Conservation (phyloP, 1,284 basidiomycete species). For the Cutaneotrichosporon cyanovorans region DNA sequence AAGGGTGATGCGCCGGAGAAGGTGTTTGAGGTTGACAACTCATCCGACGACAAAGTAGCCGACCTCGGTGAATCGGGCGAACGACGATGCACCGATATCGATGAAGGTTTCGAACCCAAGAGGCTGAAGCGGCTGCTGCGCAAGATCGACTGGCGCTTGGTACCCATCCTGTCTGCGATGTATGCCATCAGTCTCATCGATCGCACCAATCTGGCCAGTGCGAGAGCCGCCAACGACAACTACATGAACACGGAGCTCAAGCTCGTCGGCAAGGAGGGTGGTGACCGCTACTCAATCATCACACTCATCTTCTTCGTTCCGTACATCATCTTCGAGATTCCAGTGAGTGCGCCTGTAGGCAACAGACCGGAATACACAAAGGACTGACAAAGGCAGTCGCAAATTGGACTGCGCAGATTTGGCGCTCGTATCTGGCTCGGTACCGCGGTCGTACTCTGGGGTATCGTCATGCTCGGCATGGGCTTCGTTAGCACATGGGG, state of each 20-base stretch:
- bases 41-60: too few relatives aligned
- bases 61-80: too few relatives aligned
- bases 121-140: slow-evolving; percentile 4
- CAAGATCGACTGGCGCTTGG: slow-evolving; percentile 14
- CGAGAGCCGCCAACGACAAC: slow-evolving; percentile 20
- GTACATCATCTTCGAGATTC: slow-evolving; percentile 42
- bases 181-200: slow-evolving; percentile 9
- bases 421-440: slow-evolving; percentile 10
- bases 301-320: slow-evolving; percentile 35
- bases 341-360: too few relatives aligned
- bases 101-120: slow-evolving; percentile 5
- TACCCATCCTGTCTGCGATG: slow-evolving; percentile 7
- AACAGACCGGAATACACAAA: too few relatives aligned
- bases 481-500: slow-evolving; percentile 33
- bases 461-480: slow-evolving; percentile 42
- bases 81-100: slow-evolving; percentile 6
- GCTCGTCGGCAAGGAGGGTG: slow-evolving; percentile 4
- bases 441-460: slow-evolving; percentile 31
- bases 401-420: slow-evolving; percentile 20
- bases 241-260: slow-evolving; percentile 24
- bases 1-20: too few relatives aligned
- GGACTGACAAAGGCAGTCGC: slow-evolving; percentile 4
- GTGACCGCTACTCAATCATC: slow-evolving; percentile 22
- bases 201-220: slow-evolving; percentile 30
- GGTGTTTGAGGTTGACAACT: too few relatives aligned